Evolutionary conservation across 495 filamentous ascomycete genomes (phyloP).

Genomic region (Tuber magnatum): DNA sequence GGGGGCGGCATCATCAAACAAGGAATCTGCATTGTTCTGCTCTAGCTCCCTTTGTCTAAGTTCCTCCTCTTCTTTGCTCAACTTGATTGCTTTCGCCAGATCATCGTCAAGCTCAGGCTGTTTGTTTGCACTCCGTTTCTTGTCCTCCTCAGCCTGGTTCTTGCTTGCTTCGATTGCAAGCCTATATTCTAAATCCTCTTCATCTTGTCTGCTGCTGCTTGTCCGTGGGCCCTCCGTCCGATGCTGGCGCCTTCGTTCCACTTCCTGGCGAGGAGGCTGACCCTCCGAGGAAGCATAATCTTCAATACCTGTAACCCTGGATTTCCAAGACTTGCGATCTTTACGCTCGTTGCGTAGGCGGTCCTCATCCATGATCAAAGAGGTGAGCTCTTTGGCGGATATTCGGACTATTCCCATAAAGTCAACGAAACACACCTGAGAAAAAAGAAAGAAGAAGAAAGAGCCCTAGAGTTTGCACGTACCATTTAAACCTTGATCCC

Average conservation of each 20-base stretch:
- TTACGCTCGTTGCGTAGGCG: slow-evolving; percentile 81
- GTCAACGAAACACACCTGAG: slow-evolving; percentile 15
- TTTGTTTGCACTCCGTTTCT: slow-evolving; percentile 53
- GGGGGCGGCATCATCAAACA: slow-evolving; percentile 70
- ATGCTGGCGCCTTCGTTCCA: slow-evolving; percentile 44
- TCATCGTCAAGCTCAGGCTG: slow-evolving; percentile 65
- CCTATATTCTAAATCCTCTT: slow-evolving; percentile 87
- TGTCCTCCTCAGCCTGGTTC: slow-evolving; percentile 87
- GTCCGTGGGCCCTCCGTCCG: slow-evolving; percentile 34
- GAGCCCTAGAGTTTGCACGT: slow-evolving; percentile 20
- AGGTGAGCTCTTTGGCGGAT: slow-evolving; percentile 91
- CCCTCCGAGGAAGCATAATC: slow-evolving; percentile 54
- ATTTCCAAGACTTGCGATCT: slow-evolving; percentile 94
- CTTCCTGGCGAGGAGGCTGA: slow-evolving; percentile 30
- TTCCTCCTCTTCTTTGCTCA: slow-evolving; percentile 87
- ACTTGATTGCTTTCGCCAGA: slow-evolving; percentile 87
- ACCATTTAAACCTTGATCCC: slow-evolving; percentile 96
- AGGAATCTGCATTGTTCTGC: slow-evolving; percentile 71
- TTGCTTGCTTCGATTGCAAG: slow-evolving; percentile 96
- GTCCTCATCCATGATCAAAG: slow-evolving; percentile 92
- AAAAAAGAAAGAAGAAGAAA: neutral
- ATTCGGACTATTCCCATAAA: slow-evolving; percentile 62
- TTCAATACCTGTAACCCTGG: slow-evolving; percentile 84
- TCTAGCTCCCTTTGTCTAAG: slow-evolving; percentile 80
- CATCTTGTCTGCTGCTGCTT: slow-evolving; percentile 43